phyloP scores from a whole-genome alignment of 306 rosid genomes.

The Lablab purpureus region DNA sequence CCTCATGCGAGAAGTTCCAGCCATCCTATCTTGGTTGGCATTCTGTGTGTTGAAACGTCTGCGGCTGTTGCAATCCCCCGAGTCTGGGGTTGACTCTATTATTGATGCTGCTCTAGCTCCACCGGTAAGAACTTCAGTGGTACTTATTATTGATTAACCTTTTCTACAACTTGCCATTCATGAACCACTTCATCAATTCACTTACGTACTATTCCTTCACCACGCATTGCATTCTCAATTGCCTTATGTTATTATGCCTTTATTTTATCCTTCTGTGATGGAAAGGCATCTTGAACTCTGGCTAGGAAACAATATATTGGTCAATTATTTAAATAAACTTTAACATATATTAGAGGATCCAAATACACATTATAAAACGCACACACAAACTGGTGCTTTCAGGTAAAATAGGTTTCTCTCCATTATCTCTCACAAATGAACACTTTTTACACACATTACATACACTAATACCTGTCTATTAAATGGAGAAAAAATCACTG shows the following conservation, averaged over 20 bases:
- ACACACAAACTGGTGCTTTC: not conserved
- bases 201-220: slow-evolving; percentile 4
- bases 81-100: slow-evolving; percentile 62
- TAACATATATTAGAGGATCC: not conserved
- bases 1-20: slow-evolving; percentile 84
- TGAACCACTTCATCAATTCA: not conserved
- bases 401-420: slow-evolving; percentile 18
- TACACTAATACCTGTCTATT: not conserved
- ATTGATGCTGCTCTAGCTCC: slow-evolving; percentile 86
- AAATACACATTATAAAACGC: not conserved
- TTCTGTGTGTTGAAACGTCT: slow-evolving; percentile 53
- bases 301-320: slow-evolving; percentile 32
- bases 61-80: slow-evolving; percentile 70
- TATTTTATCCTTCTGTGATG: slow-evolving; percentile 28
- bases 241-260: slow-evolving; percentile 17
- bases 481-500: not conserved
- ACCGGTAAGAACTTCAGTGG: slow-evolving; percentile 59
- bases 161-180: slow-evolving; percentile 27
- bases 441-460: no score
- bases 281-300: slow-evolving; percentile 37
- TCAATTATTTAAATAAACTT: slow-evolving; percentile 8
- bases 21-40: slow-evolving; percentile 59
- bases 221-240: slow-evolving; percentile 9
- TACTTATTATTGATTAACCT: slow-evolving; percentile 29
- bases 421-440: not conserved